Evolutionary conservation across 345 rosid species (phyloP), one percentile per base, ranked within the genome.

Genomic region (Bruguiera sexangula): DNA sequence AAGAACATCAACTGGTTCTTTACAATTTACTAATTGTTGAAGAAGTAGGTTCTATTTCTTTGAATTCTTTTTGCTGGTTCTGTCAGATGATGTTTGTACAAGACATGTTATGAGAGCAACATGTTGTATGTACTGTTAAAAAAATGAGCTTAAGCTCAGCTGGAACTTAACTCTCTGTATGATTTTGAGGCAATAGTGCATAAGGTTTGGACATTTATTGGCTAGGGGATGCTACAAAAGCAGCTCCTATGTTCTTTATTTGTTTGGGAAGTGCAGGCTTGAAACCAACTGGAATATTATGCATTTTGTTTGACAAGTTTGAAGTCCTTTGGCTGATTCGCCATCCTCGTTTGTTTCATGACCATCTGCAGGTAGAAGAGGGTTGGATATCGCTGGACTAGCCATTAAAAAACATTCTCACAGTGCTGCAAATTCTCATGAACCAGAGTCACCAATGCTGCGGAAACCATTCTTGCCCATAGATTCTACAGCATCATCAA

Each of bases 391-490:
- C 29, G 3, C 30, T 22, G 60, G 60, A 8, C 60, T 9, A 8
- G 6, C 26, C 22, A 15, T 22, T 56, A 27, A 56, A 56, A 56
- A 56, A 56, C 30, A 56, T 16, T 81, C 26, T 24, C 8, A 24
- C 6, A 10, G 29, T 56, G 29, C 18, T 56, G 26, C 60, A 63
- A 80, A 71, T 69, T 74, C 71, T 48, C 73, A 63, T 27, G 86
- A 82, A 76, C 82, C 83, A 20, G 91, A 86, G 74, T 79, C 99
- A 39, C 89, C 92, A 46, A 70, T 84, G 81, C 74, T 85, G 66
- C 86, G 97, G 73, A 86, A 89, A 76, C 99, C 99, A 1, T 96
- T 96, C 89, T 87, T 93, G 0, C 96, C 97, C 6, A 81, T 96
- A 69, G 76, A 92, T 29, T 76, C 87, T 18, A 75, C 79, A 10